These are phyloP conservation scores for Mycena latifolia DNA, from an alignment of 768 basidiomycete species.

Conservation along the genomic window DNA sequence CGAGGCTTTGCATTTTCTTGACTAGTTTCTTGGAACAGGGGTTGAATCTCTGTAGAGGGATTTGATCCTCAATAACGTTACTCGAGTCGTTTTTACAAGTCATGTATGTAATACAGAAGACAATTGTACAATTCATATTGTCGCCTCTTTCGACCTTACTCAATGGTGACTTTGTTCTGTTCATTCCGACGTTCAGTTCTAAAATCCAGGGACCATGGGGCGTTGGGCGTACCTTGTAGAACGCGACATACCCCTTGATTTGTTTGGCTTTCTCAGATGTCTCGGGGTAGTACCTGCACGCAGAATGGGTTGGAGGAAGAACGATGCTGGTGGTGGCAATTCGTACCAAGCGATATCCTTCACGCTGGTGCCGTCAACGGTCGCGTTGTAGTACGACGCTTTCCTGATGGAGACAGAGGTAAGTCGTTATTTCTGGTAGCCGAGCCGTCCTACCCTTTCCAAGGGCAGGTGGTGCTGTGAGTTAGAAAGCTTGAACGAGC, in stretches of 20 bases:
- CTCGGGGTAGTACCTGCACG: slow-evolving; percentile 73
- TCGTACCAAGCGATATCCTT: slow-evolving; percentile 78
- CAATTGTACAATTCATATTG: slow-evolving; percentile 23
- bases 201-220: too few relatives aligned
- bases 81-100: too few relatives aligned
- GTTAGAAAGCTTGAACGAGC: background rate
- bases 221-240: slow-evolving; percentile 71
- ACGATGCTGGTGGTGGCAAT: too few relatives aligned
- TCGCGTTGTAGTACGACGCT: slow-evolving; percentile 76
- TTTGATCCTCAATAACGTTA: too few relatives aligned
- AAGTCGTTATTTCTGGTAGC: too few relatives aligned
- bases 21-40: slow-evolving; percentile 9
- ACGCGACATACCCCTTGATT: slow-evolving; percentile 79
- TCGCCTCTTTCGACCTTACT: slow-evolving; percentile 23
- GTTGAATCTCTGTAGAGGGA: too few relatives aligned
- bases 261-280: slow-evolving; percentile 67
- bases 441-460: slow-evolving; percentile 73
- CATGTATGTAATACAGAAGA: slow-evolving; percentile 5
- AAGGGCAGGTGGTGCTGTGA: slow-evolving; percentile 66
- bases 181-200: too few relatives aligned
- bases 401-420: slow-evolving; percentile 50
- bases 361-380: slow-evolving; percentile 59
- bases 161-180: slow-evolving; percentile 55
- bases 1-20: slow-evolving; percentile 1
- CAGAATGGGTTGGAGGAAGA: background rate